These are phyloP conservation scores for Calonectria hawksworthii DNA, from an alignment of 2,329 filamentous ascomycete genomes.

Conservation along the genomic window DNA sequence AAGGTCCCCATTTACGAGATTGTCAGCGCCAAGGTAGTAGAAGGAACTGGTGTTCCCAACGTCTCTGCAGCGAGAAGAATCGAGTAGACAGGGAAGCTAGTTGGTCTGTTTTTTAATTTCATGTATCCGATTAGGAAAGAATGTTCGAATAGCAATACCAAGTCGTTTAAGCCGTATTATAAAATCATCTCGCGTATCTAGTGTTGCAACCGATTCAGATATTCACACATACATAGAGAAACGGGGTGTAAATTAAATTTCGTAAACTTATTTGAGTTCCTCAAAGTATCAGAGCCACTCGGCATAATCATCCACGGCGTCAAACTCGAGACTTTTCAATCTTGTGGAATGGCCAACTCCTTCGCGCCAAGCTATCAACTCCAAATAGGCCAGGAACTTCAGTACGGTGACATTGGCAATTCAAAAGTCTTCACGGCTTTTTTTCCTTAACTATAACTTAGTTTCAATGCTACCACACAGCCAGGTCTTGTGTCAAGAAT, in stretches of 20 bases:
- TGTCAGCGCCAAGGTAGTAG: constrained; percentile 28
- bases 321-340: not conserved
- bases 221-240: too few relatives aligned
- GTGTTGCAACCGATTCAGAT: too few relatives aligned
- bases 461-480: not conserved
- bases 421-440: not conserved
- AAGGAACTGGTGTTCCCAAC: constrained; percentile 25
- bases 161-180: not conserved
- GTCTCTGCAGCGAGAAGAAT: constrained; percentile 21
- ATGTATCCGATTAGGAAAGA: not conserved
- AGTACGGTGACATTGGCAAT: not conserved
- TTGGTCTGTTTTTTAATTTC: not conserved
- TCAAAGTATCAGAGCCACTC: not conserved
- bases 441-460: not conserved
- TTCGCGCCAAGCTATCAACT: not conserved
- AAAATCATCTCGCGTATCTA: not conserved
- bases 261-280: not conserved
- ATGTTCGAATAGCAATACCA: constrained; percentile 15
- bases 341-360: not conserved
- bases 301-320: not conserved
- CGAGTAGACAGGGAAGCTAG: not conserved
- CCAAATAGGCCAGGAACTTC: not conserved
- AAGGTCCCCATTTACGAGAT: constrained; percentile 25
- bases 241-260: not conserved
- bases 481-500: not conserved